Evolutionary conservation across 2,329 filamentous ascomycete genomes (phyloP).

Genomic region (Phoma herbarum): DNA sequence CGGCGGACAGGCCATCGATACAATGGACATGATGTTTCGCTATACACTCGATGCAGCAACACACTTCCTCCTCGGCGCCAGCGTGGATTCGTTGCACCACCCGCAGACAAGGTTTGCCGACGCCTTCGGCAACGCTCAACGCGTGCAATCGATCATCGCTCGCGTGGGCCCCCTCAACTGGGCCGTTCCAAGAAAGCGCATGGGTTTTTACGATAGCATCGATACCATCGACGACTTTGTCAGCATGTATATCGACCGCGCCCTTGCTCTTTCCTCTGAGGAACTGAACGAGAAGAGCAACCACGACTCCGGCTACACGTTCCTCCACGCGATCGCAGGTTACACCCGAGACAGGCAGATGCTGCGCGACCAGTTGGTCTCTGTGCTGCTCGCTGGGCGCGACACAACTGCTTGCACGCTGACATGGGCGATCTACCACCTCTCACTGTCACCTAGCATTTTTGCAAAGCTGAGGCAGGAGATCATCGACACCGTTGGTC

Average conservation of each 20-base stretch:
- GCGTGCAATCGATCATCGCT: conserved; percentile 72
- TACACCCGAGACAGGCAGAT: conserved; percentile 75
- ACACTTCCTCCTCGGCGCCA: conserved; percentile 83
- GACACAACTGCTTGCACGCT: conserved; percentile 88
- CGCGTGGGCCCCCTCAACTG: conserved; percentile 69
- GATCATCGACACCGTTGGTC: conserved; percentile 73
- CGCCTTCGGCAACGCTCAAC: conserved; percentile 82
- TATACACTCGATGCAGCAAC: conserved; percentile 82
- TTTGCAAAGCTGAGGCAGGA: conserved; percentile 76
- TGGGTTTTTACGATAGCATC: conserved; percentile 69
- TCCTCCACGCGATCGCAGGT: conserved; percentile 82
- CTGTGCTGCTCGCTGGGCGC: conserved; percentile 80
- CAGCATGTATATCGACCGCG: conserved; percentile 77
- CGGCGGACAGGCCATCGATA: conserved; percentile 67
- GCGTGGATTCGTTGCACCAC: conserved; percentile 69
- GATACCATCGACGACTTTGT: conserved; percentile 78
- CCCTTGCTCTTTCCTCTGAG: conserved; percentile 72
- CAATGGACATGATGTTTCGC: conserved; percentile 80
- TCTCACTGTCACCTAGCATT: conserved; percentile 73
- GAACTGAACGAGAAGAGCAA: conserved; percentile 79
- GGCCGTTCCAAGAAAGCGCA: conserved; percentile 69
- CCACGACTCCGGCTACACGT: conserved; percentile 77
- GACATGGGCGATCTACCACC: conserved; percentile 83
- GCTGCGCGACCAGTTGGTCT: conserved; percentile 80
- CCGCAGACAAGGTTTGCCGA: conserved; percentile 75